Percentiles rank a stretch among this genome's conserved stretches.
Conservation (phyloP, 2,329 filamentous ascomycete genomes). For the Didymella segeticola region DNA sequence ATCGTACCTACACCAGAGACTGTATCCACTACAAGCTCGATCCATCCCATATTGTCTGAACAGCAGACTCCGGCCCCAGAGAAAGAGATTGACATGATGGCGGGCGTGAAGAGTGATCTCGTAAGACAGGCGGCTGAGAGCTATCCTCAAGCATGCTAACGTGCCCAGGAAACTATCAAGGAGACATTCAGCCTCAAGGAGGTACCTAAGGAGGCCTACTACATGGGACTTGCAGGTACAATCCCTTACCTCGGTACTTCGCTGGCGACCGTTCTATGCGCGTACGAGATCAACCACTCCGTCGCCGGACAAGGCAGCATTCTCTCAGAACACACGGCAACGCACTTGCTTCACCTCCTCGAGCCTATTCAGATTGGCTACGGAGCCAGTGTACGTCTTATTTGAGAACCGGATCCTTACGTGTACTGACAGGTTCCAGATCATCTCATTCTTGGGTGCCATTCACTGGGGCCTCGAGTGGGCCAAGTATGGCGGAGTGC, state of each 20-base stretch:
- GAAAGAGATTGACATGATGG: slow-evolving; percentile 55
- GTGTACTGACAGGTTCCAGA: slow-evolving; percentile 54
- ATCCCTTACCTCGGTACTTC: slow-evolving; percentile 80
- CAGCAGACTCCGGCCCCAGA: slow-evolving; percentile 42
- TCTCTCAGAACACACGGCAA: slow-evolving; percentile 74
- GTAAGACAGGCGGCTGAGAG: slow-evolving; percentile 25
- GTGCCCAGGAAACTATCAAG: slow-evolving; percentile 52
- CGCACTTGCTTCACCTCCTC: slow-evolving; percentile 73
- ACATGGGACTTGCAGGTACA: slow-evolving; percentile 59
- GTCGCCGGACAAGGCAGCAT: slow-evolving; percentile 68
- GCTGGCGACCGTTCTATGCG: slow-evolving; percentile 78
- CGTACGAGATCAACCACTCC: slow-evolving; percentile 79
- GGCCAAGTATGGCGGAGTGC: slow-evolving; percentile 69
- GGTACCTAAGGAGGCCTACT: slow-evolving; percentile 57
- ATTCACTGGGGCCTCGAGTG: slow-evolving; percentile 95
- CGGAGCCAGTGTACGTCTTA: slow-evolving; percentile 75
- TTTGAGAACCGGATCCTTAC: background rate
- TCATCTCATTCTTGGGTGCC: slow-evolving; percentile 91
- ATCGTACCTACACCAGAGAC: slow-evolving; percentile 66
- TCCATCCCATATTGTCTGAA: slow-evolving; percentile 51
- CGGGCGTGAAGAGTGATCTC: slow-evolving; percentile 50
- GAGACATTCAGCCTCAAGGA: slow-evolving; percentile 57
- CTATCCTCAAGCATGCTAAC: slow-evolving; percentile 10
- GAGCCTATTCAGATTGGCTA: slow-evolving; percentile 92
- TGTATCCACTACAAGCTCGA: slow-evolving; percentile 65